These are phyloP conservation scores for Ambispora gerdemannii DNA, from an alignment of 192 early-diverging fungal species.

Conservation along the genomic window DNA sequence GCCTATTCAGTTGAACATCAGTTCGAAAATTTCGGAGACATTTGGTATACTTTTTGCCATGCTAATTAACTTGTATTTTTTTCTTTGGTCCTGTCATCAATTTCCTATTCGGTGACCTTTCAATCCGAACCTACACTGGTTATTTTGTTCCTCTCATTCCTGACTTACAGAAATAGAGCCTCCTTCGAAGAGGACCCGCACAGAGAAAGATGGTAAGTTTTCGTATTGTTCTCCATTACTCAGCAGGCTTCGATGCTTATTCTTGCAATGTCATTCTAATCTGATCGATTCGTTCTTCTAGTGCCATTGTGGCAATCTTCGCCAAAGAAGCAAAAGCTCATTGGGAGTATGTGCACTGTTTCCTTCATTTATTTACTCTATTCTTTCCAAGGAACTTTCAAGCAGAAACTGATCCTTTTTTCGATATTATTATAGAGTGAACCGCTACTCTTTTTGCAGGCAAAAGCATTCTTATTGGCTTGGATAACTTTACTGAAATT, in stretches of 20 bases:
- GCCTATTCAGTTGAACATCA: not conserved
- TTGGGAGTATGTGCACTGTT: not conserved
- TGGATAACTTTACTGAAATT: not conserved
- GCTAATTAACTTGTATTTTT: not conserved
- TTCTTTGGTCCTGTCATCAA: too few relatives aligned
- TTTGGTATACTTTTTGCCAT: not conserved
- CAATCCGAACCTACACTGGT: too few relatives aligned
- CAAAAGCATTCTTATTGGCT: not conserved
- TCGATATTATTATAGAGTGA: constrained; percentile 10
- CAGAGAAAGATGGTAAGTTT: constrained; percentile 10
- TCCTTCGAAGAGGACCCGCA: constrained; percentile 7
- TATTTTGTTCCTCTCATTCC: not conserved
- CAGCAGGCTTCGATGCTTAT: not conserved
- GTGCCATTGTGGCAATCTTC: not conserved
- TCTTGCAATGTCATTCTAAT: constrained; percentile 14
- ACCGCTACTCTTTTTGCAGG: constrained; percentile 6
- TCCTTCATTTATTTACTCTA: constrained; percentile 5
- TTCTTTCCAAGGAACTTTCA: constrained; percentile 1
- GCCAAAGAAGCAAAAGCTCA: constrained; percentile 26
- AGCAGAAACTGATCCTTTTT: constrained; percentile 4
- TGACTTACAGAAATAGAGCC: not conserved
- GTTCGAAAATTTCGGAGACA: not conserved
- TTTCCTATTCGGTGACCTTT: too few relatives aligned
- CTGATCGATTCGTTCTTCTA: constrained; percentile 12
- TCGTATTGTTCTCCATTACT: not conserved